These are phyloP conservation scores for Tricholoma terreum DNA, from an alignment of 768 basidiomycete genomes.

Conservation along the genomic window DNA sequence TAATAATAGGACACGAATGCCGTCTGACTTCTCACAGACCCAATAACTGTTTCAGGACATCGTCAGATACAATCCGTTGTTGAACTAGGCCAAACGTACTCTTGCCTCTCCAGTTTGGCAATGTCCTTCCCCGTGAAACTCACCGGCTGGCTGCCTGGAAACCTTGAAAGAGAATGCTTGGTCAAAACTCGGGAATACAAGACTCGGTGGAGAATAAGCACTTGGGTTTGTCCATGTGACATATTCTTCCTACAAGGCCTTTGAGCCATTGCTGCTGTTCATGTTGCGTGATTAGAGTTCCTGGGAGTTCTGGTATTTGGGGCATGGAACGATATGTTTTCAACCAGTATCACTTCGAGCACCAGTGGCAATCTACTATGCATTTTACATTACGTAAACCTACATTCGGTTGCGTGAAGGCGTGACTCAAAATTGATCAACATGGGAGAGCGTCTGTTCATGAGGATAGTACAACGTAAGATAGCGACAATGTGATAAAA, in stretches of 20 bases:
- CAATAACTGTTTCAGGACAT: constrained; percentile 67
- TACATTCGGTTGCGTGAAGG: neutral
- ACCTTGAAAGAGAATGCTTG: constrained; percentile 43
- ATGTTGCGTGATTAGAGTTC: constrained; percentile 47
- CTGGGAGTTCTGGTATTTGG: constrained; percentile 71
- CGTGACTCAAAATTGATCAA: neutral
- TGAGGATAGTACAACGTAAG: constrained; percentile 14
- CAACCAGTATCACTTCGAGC: neutral
- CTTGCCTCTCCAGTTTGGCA: constrained; percentile 72
- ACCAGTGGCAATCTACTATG: too few relatives aligned
- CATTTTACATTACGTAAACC: neutral
- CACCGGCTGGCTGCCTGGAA: constrained; percentile 95
- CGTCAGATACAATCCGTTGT: constrained; percentile 2
- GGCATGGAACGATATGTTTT: constrained; percentile 34
- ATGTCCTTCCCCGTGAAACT: constrained; percentile 77
- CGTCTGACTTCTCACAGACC: constrained; percentile 99
- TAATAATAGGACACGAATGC: constrained; percentile 84
- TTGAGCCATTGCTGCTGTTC: constrained; percentile 68
- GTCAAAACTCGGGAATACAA: neutral
- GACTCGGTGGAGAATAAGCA: constrained; percentile 28
- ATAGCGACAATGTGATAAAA: constrained; percentile 15
- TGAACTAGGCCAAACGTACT: constrained; percentile 48
- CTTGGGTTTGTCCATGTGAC: constrained; percentile 64
- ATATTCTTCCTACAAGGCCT: constrained; percentile 57
- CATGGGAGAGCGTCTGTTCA: neutral